These are phyloP conservation scores for Fraxinus angustifolia DNA, from an alignment of 305 asterid species.

Conservation along the genomic window DNA sequence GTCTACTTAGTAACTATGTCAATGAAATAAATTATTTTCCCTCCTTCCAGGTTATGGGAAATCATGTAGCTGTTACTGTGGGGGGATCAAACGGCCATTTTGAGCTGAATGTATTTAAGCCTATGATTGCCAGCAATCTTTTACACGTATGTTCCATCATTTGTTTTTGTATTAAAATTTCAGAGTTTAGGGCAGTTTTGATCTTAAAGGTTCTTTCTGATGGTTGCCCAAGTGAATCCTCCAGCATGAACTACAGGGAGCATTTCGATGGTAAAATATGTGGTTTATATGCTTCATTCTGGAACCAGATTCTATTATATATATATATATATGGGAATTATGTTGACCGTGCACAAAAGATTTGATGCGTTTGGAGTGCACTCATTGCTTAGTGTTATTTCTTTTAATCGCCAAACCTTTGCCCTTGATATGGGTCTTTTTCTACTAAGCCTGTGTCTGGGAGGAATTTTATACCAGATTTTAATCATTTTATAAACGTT, in stretches of 20 bases:
- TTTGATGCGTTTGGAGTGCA: background rate
- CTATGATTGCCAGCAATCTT: slow-evolving; percentile 81
- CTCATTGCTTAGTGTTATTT: background rate
- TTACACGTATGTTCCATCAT: slow-evolving; percentile 58
- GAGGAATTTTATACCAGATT: background rate
- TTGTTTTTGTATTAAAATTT: slow-evolving; percentile 2
- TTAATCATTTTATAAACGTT: background rate
- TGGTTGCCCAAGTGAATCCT: background rate
- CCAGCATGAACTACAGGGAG: background rate
- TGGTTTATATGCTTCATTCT: background rate
- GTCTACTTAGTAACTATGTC: background rate
- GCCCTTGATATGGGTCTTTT: background rate
- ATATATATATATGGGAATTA: background rate
- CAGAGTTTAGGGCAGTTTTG: background rate
- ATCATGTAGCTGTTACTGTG: slow-evolving; percentile 79
- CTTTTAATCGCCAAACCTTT: background rate
- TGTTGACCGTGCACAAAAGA: background rate
- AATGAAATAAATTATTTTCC: background rate
- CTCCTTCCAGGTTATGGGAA: slow-evolving; percentile 85
- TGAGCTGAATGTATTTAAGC: slow-evolving; percentile 90
- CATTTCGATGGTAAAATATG: background rate
- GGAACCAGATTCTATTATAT: background rate
- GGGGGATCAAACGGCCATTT: slow-evolving; percentile 94
- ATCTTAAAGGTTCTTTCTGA: background rate
- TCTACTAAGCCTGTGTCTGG: background rate